A percentile compares a stretch with the other conserved stretches of the same genome.
phyloP scores from a whole-genome alignment of 2,329 filamentous ascomycete genomes.

The Phoma sp. region DNA sequence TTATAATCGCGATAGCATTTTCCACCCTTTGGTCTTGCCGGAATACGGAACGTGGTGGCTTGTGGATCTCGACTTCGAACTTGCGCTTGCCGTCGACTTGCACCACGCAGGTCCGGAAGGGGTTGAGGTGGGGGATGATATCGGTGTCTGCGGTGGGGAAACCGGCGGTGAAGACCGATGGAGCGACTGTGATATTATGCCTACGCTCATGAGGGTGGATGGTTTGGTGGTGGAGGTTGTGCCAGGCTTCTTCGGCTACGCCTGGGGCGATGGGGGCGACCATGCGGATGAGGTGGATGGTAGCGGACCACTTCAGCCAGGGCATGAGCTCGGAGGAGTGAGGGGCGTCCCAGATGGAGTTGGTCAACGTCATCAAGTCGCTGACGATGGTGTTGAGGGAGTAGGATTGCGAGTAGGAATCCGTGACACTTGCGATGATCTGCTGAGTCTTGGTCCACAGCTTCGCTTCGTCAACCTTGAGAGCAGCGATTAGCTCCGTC shows the following conservation, averaged over 20 bases:
- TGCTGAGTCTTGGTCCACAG: conserved; percentile 73
- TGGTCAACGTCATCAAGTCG: conserved; percentile 82
- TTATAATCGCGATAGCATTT: conserved; percentile 63
- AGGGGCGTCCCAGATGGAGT: conserved; percentile 54
- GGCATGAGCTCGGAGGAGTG: conserved; percentile 48
- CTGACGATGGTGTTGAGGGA: conserved; percentile 84
- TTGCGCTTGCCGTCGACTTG: conserved; percentile 82
- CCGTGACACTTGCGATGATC: conserved; percentile 71
- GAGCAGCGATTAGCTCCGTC: conserved; percentile 14
- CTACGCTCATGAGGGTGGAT: neutral
- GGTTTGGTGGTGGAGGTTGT: conserved; percentile 55
- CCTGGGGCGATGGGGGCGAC: conserved; percentile 82
- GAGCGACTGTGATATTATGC: conserved; percentile 3
- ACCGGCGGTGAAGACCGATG: conserved; percentile 53
- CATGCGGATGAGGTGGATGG: conserved; percentile 70
- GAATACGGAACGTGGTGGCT: conserved; percentile 53
- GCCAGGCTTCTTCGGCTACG: conserved; percentile 83
- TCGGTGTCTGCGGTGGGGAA: conserved; percentile 66
- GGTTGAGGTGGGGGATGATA: conserved; percentile 60
- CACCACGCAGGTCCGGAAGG: conserved; percentile 68
- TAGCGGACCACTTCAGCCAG: conserved; percentile 59
- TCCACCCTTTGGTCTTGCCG: neutral
- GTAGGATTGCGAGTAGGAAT: conserved; percentile 74
- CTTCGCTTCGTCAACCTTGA: conserved; percentile 44
- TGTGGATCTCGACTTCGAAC: conserved; percentile 70